Evolutionary conservation across 2,329 filamentous ascomycete species (phyloP), one percentile per base, ranked within the genome.

Genomic region (Monilinia fructicola): DNA sequence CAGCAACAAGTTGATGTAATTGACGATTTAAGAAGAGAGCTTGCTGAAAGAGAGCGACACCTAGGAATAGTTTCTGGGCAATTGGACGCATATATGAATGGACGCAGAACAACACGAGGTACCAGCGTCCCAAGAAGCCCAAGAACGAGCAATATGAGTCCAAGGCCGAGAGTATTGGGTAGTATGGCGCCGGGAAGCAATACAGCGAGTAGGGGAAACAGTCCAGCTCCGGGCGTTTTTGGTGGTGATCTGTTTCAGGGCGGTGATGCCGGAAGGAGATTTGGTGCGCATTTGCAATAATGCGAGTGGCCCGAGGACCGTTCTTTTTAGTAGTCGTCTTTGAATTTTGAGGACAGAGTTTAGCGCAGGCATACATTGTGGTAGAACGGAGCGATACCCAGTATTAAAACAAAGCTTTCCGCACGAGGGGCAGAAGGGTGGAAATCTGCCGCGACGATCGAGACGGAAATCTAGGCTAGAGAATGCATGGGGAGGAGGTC

Each of bases 41-140:
- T 71, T 2, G 69, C 65, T 1, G 70, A 72, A 44, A 67, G 83
- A 64, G 77, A 79, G 9, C 77, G 74, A 3, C 77, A 79, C 55
- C 68, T 70, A 18, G 78, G 79, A 10, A 79, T 80, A 52, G 77
- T 78, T 21, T 78, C 78, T 11, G 74, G 74, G 35, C 73, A 76
- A 58, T 56, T 75, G 78, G 80, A 18, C 73, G 77, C 68, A 73
- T 72, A 69, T 35, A 74, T 52, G 75, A 83, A 71, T 80, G 82
- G 81, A 69, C 74, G 61, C 74, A 79, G 71, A 73, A 68, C 66
- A 7, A 75, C 73, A 2, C 70, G 75, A 60, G 74, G 74, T 4
- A 71, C 73, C 2, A 73, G 70, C 52, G 70, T 72, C 4, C 74
- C 76, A 5, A 63, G 73, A 10, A 76, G 74, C 65, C 76, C 76